These are phyloP conservation scores for Fusarium begoniae DNA, from an alignment of 2,329 filamentous ascomycete species.

Conservation along the genomic window DNA sequence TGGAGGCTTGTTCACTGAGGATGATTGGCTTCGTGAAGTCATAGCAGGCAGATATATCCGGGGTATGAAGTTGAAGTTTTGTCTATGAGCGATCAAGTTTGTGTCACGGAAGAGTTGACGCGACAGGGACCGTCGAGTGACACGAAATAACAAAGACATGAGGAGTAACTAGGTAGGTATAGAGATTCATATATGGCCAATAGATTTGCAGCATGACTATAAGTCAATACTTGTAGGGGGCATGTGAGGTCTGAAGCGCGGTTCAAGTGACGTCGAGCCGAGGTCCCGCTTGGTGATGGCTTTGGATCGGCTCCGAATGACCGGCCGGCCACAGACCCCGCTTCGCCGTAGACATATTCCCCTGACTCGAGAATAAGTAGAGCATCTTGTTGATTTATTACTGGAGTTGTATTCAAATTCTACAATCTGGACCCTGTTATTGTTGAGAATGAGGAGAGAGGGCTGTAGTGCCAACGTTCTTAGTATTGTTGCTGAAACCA, in stretches of 20 bases:
- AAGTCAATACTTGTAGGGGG: background rate
- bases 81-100: background rate
- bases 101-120: constrained; percentile 6
- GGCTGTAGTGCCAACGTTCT: background rate
- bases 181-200: background rate
- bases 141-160: constrained; percentile 27
- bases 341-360: background rate
- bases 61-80: constrained; percentile 15
- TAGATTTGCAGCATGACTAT: background rate
- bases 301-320: constrained; percentile 26
- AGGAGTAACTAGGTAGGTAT: background rate
- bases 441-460: background rate
- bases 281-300: constrained; percentile 33
- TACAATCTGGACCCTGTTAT: no score
- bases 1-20: constrained; percentile 35
- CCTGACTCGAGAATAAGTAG: background rate
- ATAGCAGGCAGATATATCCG: constrained; percentile 10
- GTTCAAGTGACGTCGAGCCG: constrained; percentile 34
- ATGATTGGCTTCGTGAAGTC: constrained; percentile 23
- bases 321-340: background rate
- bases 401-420: no score
- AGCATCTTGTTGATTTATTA: background rate
- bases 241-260: constrained; percentile 31
- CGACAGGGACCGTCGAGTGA: constrained; percentile 22
- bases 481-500: no score